Base-by-base conservation (phyloP, 768 basidiomycete species). In the Mycena amicta region DNA sequence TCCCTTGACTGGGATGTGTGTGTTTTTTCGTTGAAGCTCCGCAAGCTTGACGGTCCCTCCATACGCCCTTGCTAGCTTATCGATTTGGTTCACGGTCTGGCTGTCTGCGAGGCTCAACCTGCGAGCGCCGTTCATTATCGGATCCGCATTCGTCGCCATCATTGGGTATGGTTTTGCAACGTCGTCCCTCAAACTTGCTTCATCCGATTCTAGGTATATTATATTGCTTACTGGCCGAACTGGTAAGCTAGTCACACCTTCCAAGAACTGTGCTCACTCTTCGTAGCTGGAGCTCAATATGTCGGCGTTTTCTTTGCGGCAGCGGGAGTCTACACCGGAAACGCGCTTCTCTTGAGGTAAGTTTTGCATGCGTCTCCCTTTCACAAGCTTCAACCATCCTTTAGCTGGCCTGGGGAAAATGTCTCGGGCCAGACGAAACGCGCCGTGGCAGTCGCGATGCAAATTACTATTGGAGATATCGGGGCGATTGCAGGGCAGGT, bases 371-470 rank as follows among this genome's bases (percentile, higher is more conserved):
- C n/a, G 29, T 29, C 20, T 31, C 16, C 23, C 16, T 12, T 27
- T 49, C n/a, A n/a, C n/a, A 40, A 22, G 50, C 22, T 46, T 5
- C 46, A 13, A 28, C 26, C 11, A 8, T 11, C 15, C 15, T 54
- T 23, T 60, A 78, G 80, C 53, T 87, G 86, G 83, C 83, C 85
- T 1, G 77, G 81, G 18, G 86, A 88, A 69, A 87, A 87, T 60
- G 84, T 88, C n/a, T 84, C 84, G 13, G 83, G 81, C 12, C 86
- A 87, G 63, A 87, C 85, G 3, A 87, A 87, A 67, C 79, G 86
- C 13, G 85, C 86, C 0, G 77, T 85, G 2, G 83, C 82, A 1
- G 77, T 85, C 3, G 86, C 83, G 1, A 79, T 84, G 77, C 87
- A 87, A 65, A 86, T 88, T 49, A 82, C 81, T 8, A 79, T 87